Base-by-base conservation (phyloP, 1,284 basidiomycete species). In the Puccinia brachypodii region DNA sequence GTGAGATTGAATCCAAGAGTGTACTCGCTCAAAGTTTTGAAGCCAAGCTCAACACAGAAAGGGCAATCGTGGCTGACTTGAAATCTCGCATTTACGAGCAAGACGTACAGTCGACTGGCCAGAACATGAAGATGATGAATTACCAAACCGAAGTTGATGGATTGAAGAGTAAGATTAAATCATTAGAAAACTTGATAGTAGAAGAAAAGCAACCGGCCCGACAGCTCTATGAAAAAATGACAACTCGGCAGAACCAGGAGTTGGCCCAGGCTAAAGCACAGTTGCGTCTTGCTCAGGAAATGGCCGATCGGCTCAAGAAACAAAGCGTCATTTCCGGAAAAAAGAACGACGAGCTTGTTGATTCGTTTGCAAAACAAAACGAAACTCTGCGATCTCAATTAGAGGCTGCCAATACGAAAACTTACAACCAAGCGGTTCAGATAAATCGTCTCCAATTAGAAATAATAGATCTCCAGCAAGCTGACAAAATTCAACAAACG, bases 201-300 rank as follows among this genome's bases (percentile, higher is more conserved):
- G 69, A 72, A 53, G 28, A 33, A 19, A 72, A 72, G 53, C 69
- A 72, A 22, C 69, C 69, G 2, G 69, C 69, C 22, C 44, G 50
- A 33, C n/a, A 50, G 13, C 44, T 72, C 33, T 72, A 72, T 33
- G 42, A 72, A 3, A 31, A 56, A 53, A 50, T 72, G 28, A 16
- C 19, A 16, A n/a, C 31, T 50, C 44, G 44, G 11, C 36, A 33
- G 6, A 56, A 72, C 14, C 69, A 50, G 14, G 69, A 72, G 33
- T 38, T 50, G 16, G n/a, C 47, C 4, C 44, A 53, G 28, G 44
- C 33, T 8, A 25, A 56, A 56, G 47, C 44, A 1, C 44, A 53
- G 47, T 72, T 25, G 7, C 3, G 25, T 33, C 33, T 72, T 3
- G 44, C 69, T 28, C 31, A 38, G 19, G 33, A 56, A 33, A 28